Conservation (phyloP, 345 rosid genomes). For the Populus euphratica region DNA sequence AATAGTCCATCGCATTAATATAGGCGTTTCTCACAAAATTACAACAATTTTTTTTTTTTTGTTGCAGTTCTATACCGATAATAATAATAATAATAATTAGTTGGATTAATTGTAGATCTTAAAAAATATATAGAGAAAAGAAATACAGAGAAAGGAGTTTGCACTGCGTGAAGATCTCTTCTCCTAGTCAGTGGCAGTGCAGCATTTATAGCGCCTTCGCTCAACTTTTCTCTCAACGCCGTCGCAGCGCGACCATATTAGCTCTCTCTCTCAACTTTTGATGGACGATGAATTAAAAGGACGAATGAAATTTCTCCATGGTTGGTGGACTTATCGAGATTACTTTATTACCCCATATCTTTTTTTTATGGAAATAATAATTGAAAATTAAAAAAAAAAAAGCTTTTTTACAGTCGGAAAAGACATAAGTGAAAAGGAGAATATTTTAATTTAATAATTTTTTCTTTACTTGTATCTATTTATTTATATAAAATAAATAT, state of each 20-base stretch:
- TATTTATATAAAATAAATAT: too few relatives aligned
- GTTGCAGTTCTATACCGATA: too few relatives aligned
- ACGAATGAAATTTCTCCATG: background rate
- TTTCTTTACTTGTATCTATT: too few relatives aligned
- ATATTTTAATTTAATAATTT: too few relatives aligned
- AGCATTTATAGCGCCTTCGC: background rate
- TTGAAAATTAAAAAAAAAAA: too few relatives aligned
- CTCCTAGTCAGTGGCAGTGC: conserved; percentile 6
- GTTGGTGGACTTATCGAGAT: background rate
- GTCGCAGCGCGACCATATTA: background rate
- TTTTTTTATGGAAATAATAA: too few relatives aligned
- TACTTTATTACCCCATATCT: background rate
- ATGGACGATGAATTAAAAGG: background rate
- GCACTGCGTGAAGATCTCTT: conserved; percentile 14
- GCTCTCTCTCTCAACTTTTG: background rate
- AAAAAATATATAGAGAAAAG: background rate
- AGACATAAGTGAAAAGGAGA: too few relatives aligned
- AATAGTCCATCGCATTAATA: background rate
- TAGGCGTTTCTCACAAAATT: background rate
- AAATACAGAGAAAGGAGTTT: background rate
- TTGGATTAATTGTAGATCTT: background rate
- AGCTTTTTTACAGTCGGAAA: too few relatives aligned
- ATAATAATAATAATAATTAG: background rate
- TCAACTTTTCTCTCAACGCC: conserved; percentile 2
- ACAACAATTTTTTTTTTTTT: background rate